Base-by-base conservation (phyloP, 306 rosid species). In the Vigna trinervia region DNA sequence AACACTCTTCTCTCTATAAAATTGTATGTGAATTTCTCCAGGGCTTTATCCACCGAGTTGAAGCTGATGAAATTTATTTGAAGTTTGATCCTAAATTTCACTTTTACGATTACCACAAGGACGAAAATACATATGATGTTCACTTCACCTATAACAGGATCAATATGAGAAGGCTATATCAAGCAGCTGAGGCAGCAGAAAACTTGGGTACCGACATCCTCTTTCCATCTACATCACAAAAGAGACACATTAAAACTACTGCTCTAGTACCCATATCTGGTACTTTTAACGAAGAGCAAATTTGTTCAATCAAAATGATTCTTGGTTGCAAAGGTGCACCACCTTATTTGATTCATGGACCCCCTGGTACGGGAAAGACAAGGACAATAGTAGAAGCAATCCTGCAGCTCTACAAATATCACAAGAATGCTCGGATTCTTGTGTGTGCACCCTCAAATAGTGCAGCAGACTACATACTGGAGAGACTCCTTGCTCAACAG, bases 341-440 rank as follows among this genome's bases (percentile, higher is more conserved):
- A 0, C 98, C 98, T 45, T 91, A 88, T 78, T 84, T 93, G 83
- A 90, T 93, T 75, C 87, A 89, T 51, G 98, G 98, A 23, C 98
- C 98, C 85, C 97, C 98, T 0, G 97, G 98, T 47, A 93, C 98
- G 0, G 98, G 98, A n/a, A 91, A 93, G 89, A 88, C 98, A 15
- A 82, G 78, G 81, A 91, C 97, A 56, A 28, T 91, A 63, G 95
- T 89, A 58, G 95, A 91, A 87, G 90, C 97, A 66, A 71, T 93
- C 82, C 92, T 91, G 70, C 98, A 89, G 89, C 87, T 89, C 74
- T 88, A 91, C 76, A 85, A 64, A 50, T 79, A 80, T 30, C 74
- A 71, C 22, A 75, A 80, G 71, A 66, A 80, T 73, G 62, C 87
- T 71, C 87, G 97, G 51, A 81, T 93, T 66, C 97, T 93, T 82